Conservation (phyloP, 352 stramenopile genomes). For the Pilasporangium apinafurcum region DNA sequence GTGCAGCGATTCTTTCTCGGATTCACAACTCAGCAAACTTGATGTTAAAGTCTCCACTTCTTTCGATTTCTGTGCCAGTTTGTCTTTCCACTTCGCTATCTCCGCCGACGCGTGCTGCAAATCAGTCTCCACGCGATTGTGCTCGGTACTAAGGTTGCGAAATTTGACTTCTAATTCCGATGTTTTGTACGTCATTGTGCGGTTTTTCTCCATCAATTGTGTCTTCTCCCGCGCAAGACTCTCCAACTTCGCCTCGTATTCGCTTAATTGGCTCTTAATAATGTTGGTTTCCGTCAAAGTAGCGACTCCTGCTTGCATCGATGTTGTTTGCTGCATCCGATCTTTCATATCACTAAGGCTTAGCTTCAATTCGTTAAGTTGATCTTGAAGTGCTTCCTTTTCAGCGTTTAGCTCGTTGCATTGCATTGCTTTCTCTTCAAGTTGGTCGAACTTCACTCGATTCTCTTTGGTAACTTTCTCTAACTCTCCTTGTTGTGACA, state of each 20-base stretch:
- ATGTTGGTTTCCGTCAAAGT: conserved; percentile 3
- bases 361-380: conserved; percentile 15
- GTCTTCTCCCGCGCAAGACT: conserved; percentile 16
- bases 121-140: conserved; percentile 11
- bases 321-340: neutral
- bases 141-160: conserved; percentile 6
- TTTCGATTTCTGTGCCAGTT: conserved; percentile 22
- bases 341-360: conserved; percentile 9
- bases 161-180: conserved; percentile 12
- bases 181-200: conserved; percentile 10
- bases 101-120: conserved; percentile 10
- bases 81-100: conserved; percentile 21
- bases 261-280: conserved; percentile 13
- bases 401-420: conserved; percentile 14
- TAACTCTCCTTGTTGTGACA: conserved; percentile 11
- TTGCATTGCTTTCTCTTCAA: conserved; percentile 16
- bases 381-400: conserved; percentile 18
- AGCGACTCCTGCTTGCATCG: neutral
- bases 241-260: conserved; percentile 18
- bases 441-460: conserved; percentile 6
- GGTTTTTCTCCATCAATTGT: conserved; percentile 24
- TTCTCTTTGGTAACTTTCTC: conserved; percentile 11
- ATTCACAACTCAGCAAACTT: conserved; percentile 10
- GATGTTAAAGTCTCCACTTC: conserved; percentile 17
- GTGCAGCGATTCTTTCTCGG: conserved; percentile 25